Evolutionary conservation across 164 flowering plant species (phyloP).

Genomic region (Saururus chinensis): DNA sequence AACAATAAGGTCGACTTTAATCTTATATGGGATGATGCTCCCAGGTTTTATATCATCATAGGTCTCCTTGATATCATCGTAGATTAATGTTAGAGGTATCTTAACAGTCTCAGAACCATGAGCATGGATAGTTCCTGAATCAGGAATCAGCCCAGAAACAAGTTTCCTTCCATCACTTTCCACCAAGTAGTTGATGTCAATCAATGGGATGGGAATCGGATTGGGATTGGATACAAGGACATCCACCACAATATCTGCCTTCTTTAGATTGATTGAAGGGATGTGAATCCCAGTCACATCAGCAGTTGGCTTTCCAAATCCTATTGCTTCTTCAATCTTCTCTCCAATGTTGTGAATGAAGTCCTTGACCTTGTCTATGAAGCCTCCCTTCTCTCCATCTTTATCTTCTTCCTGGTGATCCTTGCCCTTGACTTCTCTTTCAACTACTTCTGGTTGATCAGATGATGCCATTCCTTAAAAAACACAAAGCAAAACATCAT

Average conservation of each 20-base stretch:
- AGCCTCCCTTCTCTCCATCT: conserved; percentile 51
- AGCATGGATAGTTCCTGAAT: conserved; percentile 73
- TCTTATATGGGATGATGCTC: conserved; percentile 66
- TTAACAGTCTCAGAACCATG: conserved; percentile 82
- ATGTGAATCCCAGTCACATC: conserved; percentile 66
- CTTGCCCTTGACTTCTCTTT: conserved; percentile 27
- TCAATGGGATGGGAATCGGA: conserved; percentile 75
- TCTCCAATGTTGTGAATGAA: conserved; percentile 76
- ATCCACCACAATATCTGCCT: conserved; percentile 62
- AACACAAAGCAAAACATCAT: background rate
- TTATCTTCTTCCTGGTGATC: conserved; percentile 1
- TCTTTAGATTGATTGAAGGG: conserved; percentile 53
- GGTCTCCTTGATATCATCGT: conserved; percentile 76
- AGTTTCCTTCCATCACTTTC: conserved; percentile 86
- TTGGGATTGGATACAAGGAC: conserved; percentile 74
- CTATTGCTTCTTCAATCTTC: conserved; percentile 68
- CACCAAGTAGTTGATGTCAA: conserved; percentile 69
- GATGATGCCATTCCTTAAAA: conserved; percentile 55
- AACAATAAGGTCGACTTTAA: conserved; percentile 68
- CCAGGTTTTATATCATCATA: conserved; percentile 71
- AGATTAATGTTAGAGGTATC: conserved; percentile 57
- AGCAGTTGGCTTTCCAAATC: conserved; percentile 86
- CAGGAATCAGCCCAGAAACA: conserved; percentile 82
- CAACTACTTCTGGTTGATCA: conserved; percentile 48
- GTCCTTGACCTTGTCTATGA: conserved; percentile 61